A percentile compares a stretch with the other conserved stretches of the same genome.
These are phyloP conservation scores for Ramularia collo-cygni DNA, from an alignment of 2,329 filamentous ascomycete species.

Conservation along the genomic window DNA sequence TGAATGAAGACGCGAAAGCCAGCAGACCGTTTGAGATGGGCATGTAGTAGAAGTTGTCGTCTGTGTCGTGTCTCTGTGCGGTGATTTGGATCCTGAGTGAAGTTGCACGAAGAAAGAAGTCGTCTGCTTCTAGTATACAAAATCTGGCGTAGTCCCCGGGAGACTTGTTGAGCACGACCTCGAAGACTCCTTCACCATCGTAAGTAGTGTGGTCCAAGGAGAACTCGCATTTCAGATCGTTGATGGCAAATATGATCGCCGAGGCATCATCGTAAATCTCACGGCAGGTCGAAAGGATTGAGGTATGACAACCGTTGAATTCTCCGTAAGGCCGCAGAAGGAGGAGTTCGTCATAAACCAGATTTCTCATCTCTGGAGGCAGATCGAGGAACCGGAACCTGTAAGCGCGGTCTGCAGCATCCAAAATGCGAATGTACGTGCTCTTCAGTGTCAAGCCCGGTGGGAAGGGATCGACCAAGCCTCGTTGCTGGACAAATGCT, in stretches of 20 bases:
- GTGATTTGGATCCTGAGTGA: too few relatives aligned
- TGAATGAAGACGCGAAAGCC: conserved; percentile 11
- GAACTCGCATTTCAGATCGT: conserved; percentile 1
- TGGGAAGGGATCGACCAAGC: conserved; percentile 15
- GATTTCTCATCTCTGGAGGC: conserved; percentile 18
- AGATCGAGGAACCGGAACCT: conserved; percentile 21
- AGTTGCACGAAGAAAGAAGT: too few relatives aligned
- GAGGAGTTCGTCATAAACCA: conserved; percentile 17
- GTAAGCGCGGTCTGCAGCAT: conserved; percentile 7
- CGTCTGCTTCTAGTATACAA: too few relatives aligned
- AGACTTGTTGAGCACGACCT: too few relatives aligned
- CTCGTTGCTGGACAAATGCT: conserved; percentile 12
- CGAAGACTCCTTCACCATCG: neutral
- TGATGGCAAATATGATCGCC: conserved; percentile 16
- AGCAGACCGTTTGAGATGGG: conserved; percentile 3
- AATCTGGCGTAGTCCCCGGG: too few relatives aligned
- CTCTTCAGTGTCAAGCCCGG: conserved; percentile 16
- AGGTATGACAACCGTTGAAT: neutral
- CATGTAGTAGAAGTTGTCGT: conserved; percentile 1
- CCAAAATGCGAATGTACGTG: conserved; percentile 12
- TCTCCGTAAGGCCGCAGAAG: neutral
- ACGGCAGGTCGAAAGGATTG: conserved; percentile 12
- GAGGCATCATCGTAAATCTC: conserved; percentile 19
- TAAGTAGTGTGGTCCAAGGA: conserved; percentile 2
- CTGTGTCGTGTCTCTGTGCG: too few relatives aligned